Conservation (phyloP, 805 yeast genomes). For the Candida fluviatilis region DNA sequence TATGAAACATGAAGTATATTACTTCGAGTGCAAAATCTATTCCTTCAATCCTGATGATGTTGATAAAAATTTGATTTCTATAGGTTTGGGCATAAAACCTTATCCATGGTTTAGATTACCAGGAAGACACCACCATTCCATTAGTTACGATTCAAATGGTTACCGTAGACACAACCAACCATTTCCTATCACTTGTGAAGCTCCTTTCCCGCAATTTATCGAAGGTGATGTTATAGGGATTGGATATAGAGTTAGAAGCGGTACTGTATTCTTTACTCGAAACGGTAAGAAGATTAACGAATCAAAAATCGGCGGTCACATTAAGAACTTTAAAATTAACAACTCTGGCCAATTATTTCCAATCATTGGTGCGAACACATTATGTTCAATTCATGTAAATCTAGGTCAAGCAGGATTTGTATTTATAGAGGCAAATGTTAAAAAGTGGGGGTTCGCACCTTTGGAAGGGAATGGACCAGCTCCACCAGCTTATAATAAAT, state of each 20-base stretch:
- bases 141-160: constrained; percentile 87
- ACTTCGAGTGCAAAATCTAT: constrained; percentile 83
- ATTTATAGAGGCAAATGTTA: constrained; percentile 86
- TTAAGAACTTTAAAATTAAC: constrained; percentile 60
- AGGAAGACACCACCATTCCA: constrained; percentile 81
- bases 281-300: constrained; percentile 89
- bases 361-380: constrained; percentile 80
- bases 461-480: constrained; percentile 84
- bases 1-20: constrained; percentile 74
- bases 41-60: constrained; percentile 45
- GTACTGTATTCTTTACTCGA: constrained; percentile 88
- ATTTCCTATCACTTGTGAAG: constrained; percentile 45
- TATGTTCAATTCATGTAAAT: constrained; percentile 81
- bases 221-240: constrained; percentile 93
- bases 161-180: constrained; percentile 77
- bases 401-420: constrained; percentile 89
- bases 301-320: constrained; percentile 74
- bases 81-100: constrained; percentile 83
- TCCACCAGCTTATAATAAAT: constrained; percentile 88
- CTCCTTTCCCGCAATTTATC: constrained; percentile 52
- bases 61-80: constrained; percentile 51
- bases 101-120: constrained; percentile 93
- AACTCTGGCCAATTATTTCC: constrained; percentile 62
- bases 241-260: constrained; percentile 78
- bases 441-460: constrained; percentile 95